Percentiles rank a stretch among this genome's conserved stretches.
Conservation (phyloP, 163 green algal genomes). For the Scenedesmus sp. region DNA sequence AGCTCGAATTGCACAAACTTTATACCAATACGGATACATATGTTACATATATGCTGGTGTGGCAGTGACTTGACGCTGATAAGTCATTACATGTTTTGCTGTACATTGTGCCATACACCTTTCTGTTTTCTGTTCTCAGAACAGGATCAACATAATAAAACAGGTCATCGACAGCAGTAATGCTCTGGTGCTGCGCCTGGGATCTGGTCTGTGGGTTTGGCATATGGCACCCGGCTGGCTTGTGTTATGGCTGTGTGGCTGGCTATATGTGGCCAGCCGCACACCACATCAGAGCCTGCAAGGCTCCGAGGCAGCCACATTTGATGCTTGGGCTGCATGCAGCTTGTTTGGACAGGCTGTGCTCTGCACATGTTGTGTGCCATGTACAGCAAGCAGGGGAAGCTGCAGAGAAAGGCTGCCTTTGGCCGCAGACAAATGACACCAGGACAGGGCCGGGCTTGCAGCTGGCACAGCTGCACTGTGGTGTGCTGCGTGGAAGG, state of each 20-base stretch:
- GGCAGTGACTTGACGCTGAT: background rate
- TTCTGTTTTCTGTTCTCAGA: constrained; percentile 11
- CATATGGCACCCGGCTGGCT: background rate
- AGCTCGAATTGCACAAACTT: background rate
- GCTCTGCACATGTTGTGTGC: background rate
- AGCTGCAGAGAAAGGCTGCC: background rate
- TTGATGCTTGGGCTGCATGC: background rate
- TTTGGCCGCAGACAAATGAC: too few relatives aligned
- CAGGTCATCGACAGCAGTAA: too few relatives aligned
- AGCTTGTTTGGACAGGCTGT: background rate
- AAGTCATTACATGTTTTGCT: background rate
- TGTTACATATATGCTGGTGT: background rate
- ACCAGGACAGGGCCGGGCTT: too few relatives aligned
- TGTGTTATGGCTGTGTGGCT: background rate
- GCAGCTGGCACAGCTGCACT: too few relatives aligned
- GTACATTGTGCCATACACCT: background rate
- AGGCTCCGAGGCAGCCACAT: background rate
- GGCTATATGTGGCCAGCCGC: background rate
- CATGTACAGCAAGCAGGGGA: background rate
- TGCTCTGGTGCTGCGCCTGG: too few relatives aligned
- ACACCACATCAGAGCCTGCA: background rate
- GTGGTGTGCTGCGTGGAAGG: too few relatives aligned
- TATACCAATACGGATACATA: background rate
- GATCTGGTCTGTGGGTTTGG: background rate
- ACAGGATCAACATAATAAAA: background rate